Base-by-base conservation (phyloP, 2,329 filamentous ascomycete species). In the Didymella glomerata region DNA sequence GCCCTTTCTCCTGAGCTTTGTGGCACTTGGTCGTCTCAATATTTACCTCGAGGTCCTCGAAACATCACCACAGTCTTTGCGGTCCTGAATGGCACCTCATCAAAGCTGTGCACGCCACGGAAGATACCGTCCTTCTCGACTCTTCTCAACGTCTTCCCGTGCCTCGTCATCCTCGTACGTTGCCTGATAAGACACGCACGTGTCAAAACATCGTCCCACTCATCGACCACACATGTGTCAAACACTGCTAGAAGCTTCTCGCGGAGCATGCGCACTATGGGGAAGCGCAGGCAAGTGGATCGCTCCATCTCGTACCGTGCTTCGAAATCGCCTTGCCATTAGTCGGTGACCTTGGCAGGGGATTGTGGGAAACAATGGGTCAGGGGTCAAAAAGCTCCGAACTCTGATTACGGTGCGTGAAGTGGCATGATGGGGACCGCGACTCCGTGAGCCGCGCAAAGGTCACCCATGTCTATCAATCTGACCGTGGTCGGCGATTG, bases 91-190 rank as follows among this genome's bases (percentile, higher is more conserved):
- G 36, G 34, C 47, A 25, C 11, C 36, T 38, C 40, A 40, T 34
- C 24, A 9, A 25, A 11, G 13, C 9, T n/a, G 9, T 40, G 16
- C 49, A 24, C 9, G 24, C 28, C 38, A 49, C 30, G 10, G 16
- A 20, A 40, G 18, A 30, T 36, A n/a, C 40, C 41, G 30, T 25
- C 8, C 11, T 18, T 30, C 22, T 38, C 41, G 34, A 42, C 42
- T 22, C 2, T 34, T 30, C 51, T 22, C 45, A 48, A 11, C 13
- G 32, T 50, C 32, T 16, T 22, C 46, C 46, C 46, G 22, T 50
- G 50, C 56, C 40, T 54, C 49, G 45, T 58, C 49, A 49, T 20
- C 32, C 50, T 50, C 20, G 27, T 47, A 51, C 50, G 32, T 51
- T 28, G 9, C 27, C 40, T 28, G 22, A 42, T 42, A 47, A 46